These are phyloP conservation scores for Trametes villosa DNA, from an alignment of 768 basidiomycete genomes.

Conservation along the genomic window DNA sequence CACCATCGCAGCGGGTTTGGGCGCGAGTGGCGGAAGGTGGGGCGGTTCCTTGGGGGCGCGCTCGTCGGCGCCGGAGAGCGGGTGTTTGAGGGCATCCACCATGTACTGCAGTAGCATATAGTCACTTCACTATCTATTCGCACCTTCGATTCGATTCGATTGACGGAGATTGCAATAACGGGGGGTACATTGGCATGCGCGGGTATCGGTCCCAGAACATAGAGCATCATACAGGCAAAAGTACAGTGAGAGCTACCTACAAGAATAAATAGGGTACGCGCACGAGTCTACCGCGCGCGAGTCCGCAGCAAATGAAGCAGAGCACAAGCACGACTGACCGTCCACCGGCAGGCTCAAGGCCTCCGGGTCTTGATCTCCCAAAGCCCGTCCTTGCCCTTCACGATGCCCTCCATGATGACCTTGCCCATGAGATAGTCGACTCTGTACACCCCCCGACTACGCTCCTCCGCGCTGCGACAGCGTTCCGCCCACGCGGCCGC, in stretches of 20 bases:
- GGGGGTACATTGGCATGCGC: constrained; percentile 11
- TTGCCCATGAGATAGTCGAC: constrained; percentile 66
- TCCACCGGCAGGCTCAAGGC: neutral
- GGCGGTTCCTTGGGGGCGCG: constrained; percentile 28
- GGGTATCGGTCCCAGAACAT: constrained; percentile 16
- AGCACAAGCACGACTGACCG: too few species aligned
- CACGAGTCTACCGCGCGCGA: neutral
- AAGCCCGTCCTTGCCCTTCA: constrained; percentile 56
- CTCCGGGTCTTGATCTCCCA: constrained; percentile 66
- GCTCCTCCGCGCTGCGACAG: constrained; percentile 41
- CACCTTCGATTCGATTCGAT: neutral
- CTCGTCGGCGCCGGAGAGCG: constrained; percentile 30
- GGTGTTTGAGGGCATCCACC: constrained; percentile 28
- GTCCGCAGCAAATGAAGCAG: neutral
- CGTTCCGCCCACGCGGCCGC: constrained; percentile 49
- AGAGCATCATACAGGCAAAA: constrained; percentile 3
- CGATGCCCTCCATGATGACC: constrained; percentile 56
- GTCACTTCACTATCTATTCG: too few species aligned
- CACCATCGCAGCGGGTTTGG: constrained; percentile 23
- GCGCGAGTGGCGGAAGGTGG: constrained; percentile 29
- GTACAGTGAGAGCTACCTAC: constrained; percentile 7
- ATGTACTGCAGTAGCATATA: neutral
- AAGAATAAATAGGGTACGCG: constrained; percentile 12
- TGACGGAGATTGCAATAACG: neutral
- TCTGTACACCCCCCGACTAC: constrained; percentile 51